Base-by-base conservation (phyloP, 208 protist species). In the Acanthamoeba quina region DNA sequence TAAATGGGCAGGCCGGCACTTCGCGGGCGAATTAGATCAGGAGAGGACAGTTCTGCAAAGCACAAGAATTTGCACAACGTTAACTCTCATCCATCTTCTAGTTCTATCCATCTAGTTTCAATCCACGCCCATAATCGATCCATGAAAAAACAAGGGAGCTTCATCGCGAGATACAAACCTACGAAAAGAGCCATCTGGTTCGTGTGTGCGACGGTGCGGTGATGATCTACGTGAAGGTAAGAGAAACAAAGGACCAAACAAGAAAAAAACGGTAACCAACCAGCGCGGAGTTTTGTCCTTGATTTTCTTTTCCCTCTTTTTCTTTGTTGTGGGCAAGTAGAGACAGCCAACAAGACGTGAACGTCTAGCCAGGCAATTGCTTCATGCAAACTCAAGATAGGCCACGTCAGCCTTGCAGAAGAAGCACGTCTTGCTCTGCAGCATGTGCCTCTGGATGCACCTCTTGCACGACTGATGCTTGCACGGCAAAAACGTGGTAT, bases 341-440 rank as follows among this genome's bases (percentile, higher is more conserved):
- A 11, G 10, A 19, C 54, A 58, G 21, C 15, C 1, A 58, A 0
- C n/a, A n/a, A 64, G 19, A 37, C 37, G 37, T 3, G 0, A 37
- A n/a, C n/a, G n/a, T n/a, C n/a, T n/a, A n/a, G n/a, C n/a, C n/a
- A n/a, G 6, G 58, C 7, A 62, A 62, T 64, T 15, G 24, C 58
- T 58, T 21, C 5, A n/a, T 2, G 49, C 78, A 41, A 62, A 62
- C 47, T 86, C 47, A 41, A 94, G 76, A 3, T 70, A 82, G 44
- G 47, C n/a, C 37, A 94, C 83, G 1, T 94, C 60, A 37, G 91
- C 91, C 76, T 94, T 94, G 83, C 91, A 94, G 74, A 94, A 94
- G 91, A 94, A 94, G 52, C 91, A 94, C 1, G 64, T 86, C 37
- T 78, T 70, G 64, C 47, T 94, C 64, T 94, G 62, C n/a, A 94